These are phyloP conservation scores for Hibiscus trionum DNA, from an alignment of 345 rosid species.

Conservation along the genomic window DNA sequence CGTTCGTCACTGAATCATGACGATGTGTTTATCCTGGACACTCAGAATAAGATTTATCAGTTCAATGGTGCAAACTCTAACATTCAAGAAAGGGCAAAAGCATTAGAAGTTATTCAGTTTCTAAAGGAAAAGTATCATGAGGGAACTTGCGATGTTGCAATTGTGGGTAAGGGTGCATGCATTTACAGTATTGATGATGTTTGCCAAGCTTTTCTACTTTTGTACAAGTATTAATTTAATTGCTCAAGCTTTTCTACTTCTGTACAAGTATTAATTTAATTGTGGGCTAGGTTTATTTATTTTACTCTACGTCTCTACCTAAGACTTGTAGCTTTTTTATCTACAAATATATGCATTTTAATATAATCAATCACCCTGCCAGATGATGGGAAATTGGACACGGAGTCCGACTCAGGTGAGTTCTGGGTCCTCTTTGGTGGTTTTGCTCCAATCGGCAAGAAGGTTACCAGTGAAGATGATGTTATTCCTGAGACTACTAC, in stretches of 20 bases:
- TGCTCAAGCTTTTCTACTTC: not conserved
- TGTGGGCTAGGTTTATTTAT: not conserved
- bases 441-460: not conserved
- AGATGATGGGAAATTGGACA: not conserved
- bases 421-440: not conserved
- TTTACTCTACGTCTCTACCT: not conserved
- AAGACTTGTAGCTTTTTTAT: not conserved
- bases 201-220: not conserved
- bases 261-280: not conserved
- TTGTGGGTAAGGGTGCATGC: not conserved
- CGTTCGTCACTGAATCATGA: not conserved
- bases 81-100: not conserved
- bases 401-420: not conserved
- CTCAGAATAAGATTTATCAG: not conserved
- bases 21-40: not conserved
- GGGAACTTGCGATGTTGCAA: not conserved
- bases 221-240: not conserved
- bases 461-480: not conserved
- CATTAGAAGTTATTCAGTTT: not conserved
- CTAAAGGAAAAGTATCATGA: not conserved
- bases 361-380: not conserved
- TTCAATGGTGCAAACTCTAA: not conserved
- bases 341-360: not conserved
- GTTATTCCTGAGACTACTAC: not conserved
- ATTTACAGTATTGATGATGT: not conserved